Base-by-base conservation (phyloP, 805 yeast species). In the Nakazawaea siamensis region DNA sequence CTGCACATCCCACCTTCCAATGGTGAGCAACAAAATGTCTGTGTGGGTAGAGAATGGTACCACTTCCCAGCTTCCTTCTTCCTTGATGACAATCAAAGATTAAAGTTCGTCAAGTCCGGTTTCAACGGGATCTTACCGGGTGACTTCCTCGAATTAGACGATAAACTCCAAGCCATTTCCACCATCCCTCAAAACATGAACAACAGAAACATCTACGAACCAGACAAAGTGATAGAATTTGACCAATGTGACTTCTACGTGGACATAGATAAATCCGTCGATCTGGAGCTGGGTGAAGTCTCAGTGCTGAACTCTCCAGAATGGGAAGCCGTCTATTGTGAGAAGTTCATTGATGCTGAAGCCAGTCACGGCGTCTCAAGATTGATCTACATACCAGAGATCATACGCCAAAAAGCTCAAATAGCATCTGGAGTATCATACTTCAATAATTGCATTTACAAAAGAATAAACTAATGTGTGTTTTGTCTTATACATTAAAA, bases 1-100 rank as follows among this genome's bases (percentile, higher is more conserved):
- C 46, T 59, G n/a, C 62, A 59, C 20, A 44, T 70, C 11, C 66
- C 68, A 38, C 42, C 2, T 10, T 6, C n/a, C 4, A 7, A 12
- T 23, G 5, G 8, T 12, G 27, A 24, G 14, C 13, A 13, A 11
- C 15, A 45, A 24, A 80, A 75, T 44, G 80, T 90, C 0, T 90
- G 97, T 56, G 67, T 82, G n/a, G 97, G 96, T 2, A 70, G 95
- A 39, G 97, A 90, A 58, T 88, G 97, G 97, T 86, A 85, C 50
- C 82, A 90, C 50, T 88, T 64, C 56, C 96, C 97, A 8, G 76
- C 83, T 1, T 87, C 96, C 0, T 83, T 87, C 52, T 85, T 88
- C 50, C 59, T 90, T 17, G 78, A 83, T 3, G 68, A 71, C 4
- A 62, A 73, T 38, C 67, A 67, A 47, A 60, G 95, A 44, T 59